These are phyloP conservation scores for Senecio squalidus DNA, from an alignment of 140 eudicot genomes.

Conservation along the genomic window DNA sequence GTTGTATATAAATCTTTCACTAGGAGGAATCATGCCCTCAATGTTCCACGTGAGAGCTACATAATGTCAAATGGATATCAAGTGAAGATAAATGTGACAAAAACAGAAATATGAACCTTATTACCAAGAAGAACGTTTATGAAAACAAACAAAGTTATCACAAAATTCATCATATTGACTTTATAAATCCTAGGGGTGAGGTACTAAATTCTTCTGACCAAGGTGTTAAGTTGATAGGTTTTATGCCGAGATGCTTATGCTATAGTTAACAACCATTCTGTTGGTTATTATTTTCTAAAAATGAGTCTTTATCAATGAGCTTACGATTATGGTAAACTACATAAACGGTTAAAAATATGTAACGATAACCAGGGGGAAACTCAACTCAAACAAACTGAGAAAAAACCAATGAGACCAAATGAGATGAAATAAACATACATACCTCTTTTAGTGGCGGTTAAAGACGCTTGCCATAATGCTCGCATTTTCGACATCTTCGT, in stretches of 20 bases:
- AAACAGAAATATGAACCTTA: neutral
- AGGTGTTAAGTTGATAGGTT: neutral
- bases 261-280: too few species aligned
- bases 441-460: slow-evolving; percentile 87
- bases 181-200: neutral
- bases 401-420: too few species aligned
- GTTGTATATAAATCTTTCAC: slow-evolving; percentile 59
- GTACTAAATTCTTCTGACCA: neutral
- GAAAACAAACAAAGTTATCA: neutral
- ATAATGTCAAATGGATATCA: slow-evolving; percentile 7
- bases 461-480: slow-evolving; percentile 61
- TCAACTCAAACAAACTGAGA: neutral
- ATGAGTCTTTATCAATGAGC: too few species aligned
- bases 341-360: too few species aligned
- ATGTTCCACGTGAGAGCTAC: slow-evolving; percentile 85
- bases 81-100: neutral
- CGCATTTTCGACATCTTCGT: slow-evolving; percentile 66
- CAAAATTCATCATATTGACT: neutral
- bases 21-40: slow-evolving; percentile 84
- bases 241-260: too few species aligned
- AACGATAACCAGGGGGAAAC: neutral
- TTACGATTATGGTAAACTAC: too few species aligned
- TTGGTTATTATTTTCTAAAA: too few species aligned
- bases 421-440: too few species aligned
- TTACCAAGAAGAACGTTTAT: neutral